phyloP scores from a whole-genome alignment of 495 filamentous ascomycete genomes.

The Penicillium waksmanii region DNA sequence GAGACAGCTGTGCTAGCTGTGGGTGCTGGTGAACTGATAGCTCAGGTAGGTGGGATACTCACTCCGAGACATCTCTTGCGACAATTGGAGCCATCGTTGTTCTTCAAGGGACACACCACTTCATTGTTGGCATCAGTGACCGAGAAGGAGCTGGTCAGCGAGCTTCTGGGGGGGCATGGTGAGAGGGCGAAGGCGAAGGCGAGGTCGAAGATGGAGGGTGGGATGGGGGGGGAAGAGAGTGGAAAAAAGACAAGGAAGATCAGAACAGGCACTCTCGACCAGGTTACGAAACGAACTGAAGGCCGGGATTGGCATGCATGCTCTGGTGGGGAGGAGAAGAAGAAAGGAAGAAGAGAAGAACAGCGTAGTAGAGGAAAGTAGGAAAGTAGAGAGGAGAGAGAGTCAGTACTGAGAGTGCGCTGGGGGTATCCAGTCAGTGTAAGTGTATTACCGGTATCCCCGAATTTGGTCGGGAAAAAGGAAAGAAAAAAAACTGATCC shows the following conservation, averaged over 20 bases:
- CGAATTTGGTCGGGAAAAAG: no score
- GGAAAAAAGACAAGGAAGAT: conserved; percentile 9
- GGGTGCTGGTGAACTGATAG: not conserved
- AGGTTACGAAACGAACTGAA: conserved; percentile 13
- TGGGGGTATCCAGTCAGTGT: no score
- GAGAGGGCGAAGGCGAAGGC: conserved; percentile 20
- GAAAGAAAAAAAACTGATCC: no score
- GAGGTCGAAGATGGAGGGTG: conserved; percentile 9
- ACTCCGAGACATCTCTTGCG: conserved; percentile 97
- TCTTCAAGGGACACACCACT: conserved; percentile 93
- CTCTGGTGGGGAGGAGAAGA: conserved; percentile 17
- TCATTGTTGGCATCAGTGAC: conserved; percentile 91
- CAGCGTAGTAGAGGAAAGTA: not conserved
- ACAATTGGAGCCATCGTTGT: conserved; percentile 96
- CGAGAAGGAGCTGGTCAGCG: conserved; percentile 87
- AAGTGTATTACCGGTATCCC: no score
- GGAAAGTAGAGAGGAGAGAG: no score
- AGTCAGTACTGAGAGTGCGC: not conserved
- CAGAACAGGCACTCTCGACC: conserved; percentile 11
- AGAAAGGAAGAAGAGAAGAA: not conserved
- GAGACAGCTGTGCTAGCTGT: no score
- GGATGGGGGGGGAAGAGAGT: conserved; percentile 9
- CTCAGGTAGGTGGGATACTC: conserved; percentile 50
- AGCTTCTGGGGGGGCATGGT: conserved; percentile 87
- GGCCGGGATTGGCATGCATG: conserved; percentile 19